Percentiles rank a stretch among this genome's conserved stretches.
These are phyloP conservation scores for Vicia faba DNA, from an alignment of 306 rosid species.

Conservation along the genomic window DNA sequence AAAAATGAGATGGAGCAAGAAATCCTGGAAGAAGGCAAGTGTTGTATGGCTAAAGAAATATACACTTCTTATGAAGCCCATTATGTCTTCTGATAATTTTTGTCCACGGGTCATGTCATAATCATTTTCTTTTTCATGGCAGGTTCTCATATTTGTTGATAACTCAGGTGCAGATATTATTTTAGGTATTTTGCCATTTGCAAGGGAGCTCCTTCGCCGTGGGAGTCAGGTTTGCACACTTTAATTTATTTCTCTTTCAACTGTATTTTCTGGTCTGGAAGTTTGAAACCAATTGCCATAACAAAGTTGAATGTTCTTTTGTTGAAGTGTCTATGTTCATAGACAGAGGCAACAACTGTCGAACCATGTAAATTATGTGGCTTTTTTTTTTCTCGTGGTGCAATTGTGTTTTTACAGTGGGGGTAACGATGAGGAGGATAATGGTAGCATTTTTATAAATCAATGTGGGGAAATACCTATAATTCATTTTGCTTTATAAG, in stretches of 20 bases:
- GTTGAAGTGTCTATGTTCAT: neutral
- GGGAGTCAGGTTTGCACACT: slow-evolving; percentile 72
- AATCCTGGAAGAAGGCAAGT: slow-evolving; percentile 84
- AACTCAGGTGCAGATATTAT: slow-evolving; percentile 97
- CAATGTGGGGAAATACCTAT: neutral
- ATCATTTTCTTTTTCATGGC: slow-evolving; percentile 37
- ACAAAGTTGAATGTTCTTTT: neutral
- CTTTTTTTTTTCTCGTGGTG: neutral
- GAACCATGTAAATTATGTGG: neutral
- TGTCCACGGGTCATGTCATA: slow-evolving; percentile 25
- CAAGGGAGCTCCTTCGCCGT: slow-evolving; percentile 85
- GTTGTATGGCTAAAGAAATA: neutral
- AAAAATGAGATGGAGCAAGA: slow-evolving; percentile 74
- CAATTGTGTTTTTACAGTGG: neutral
- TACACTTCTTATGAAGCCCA: slow-evolving; percentile 1
- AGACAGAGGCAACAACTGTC: neutral
- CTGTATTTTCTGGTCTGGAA: slow-evolving; percentile 5
- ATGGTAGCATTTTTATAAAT: neutral
- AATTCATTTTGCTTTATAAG: slow-evolving; percentile 1
- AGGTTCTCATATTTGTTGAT: slow-evolving; percentile 95
- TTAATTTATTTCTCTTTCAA: slow-evolving; percentile 21
- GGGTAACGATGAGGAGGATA: neutral
- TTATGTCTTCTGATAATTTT: slow-evolving; percentile 23
- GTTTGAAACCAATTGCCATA: neutral
- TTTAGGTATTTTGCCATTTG: slow-evolving; percentile 94